These are phyloP conservation scores for Entomophthora muscae DNA, from an alignment of 371 early-diverging fungal species.

Conservation along the genomic window DNA sequence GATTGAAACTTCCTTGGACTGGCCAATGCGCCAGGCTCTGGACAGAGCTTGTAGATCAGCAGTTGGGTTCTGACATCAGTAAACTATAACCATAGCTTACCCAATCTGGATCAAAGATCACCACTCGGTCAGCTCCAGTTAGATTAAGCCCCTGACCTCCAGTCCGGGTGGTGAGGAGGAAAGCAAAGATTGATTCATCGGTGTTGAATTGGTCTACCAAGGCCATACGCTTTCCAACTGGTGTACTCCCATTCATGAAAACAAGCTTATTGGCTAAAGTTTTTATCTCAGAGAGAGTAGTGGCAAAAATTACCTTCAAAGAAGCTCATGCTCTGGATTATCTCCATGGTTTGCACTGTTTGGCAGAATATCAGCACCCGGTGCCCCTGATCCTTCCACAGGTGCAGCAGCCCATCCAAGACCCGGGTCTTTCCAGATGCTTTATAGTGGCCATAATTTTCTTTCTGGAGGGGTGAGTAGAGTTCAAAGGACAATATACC, in stretches of 20 bases:
- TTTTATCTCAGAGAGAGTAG: constrained; percentile 3
- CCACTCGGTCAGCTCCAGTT: constrained; percentile 85
- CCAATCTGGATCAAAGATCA: constrained; percentile 98
- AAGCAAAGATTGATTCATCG: constrained; percentile 48
- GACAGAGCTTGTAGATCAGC: constrained; percentile 94
- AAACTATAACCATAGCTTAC: constrained; percentile 15
- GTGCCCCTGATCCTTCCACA: constrained; percentile 76
- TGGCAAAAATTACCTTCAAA: constrained; percentile 13
- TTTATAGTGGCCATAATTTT: constrained; percentile 6
- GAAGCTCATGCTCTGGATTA: constrained; percentile 54
- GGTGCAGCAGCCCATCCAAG: constrained; percentile 55
- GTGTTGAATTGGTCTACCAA: constrained; percentile 83
- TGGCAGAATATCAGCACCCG: constrained; percentile 90
- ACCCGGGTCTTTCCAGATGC: constrained; percentile 82
- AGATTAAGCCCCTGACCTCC: constrained; percentile 95
- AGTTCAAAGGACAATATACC: constrained; percentile 9
- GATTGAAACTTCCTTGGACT: constrained; percentile 77
- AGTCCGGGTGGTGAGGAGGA: constrained; percentile 91
- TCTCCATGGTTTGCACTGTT: constrained; percentile 91
- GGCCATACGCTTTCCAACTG: constrained; percentile 53
- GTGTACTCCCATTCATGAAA: constrained; percentile 94
- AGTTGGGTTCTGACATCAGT: constrained; percentile 68
- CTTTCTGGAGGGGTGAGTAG: background rate
- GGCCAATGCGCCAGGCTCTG: constrained; percentile 93
- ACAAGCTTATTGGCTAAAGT: constrained; percentile 15